Evolutionary conservation across 805 yeast genomes (phyloP).

Genomic region (Spencermartinsiella europaea): DNA sequence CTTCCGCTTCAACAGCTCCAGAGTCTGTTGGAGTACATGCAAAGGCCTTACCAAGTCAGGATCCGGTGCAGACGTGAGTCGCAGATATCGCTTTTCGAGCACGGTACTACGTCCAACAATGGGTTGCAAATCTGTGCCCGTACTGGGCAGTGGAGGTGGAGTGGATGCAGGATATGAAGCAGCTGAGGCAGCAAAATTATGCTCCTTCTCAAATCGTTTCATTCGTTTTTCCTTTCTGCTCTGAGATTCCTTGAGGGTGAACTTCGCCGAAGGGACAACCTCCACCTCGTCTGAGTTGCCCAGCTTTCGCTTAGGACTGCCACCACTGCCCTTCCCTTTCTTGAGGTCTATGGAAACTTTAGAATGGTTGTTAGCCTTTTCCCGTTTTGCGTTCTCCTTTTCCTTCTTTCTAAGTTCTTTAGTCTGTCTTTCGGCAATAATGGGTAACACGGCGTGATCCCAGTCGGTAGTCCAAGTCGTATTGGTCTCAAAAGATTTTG

Average conservation of each 20-base stretch:
- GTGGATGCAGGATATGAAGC: slow-evolving; percentile 7
- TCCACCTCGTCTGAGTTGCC: too few relatives aligned
- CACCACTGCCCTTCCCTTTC: background rate
- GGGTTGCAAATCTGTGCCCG: slow-evolving; percentile 15
- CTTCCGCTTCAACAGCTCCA: slow-evolving; percentile 48
- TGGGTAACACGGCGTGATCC: slow-evolving; percentile 47
- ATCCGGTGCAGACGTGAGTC: slow-evolving; percentile 88
- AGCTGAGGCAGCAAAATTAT: slow-evolving; percentile 9
- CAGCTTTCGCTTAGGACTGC: background rate
- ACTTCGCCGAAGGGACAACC: background rate
- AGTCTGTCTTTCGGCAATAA: slow-evolving; percentile 17
- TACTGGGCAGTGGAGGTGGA: slow-evolving; percentile 12
- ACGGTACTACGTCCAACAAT: slow-evolving; percentile 59
- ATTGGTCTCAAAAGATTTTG: slow-evolving; percentile 42
- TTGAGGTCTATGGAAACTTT: background rate
- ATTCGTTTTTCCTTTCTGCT: slow-evolving; percentile 41
- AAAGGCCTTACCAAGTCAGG: slow-evolving; percentile 79
- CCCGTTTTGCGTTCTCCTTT: slow-evolving; percentile 2
- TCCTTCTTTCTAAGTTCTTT: slow-evolving; percentile 8
- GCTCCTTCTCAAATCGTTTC: slow-evolving; percentile 43
- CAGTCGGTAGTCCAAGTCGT: slow-evolving; percentile 50
- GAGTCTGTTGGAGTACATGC: slow-evolving; percentile 51
- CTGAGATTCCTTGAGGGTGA: slow-evolving; percentile 18
- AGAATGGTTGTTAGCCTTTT: background rate
- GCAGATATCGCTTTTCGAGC: slow-evolving; percentile 72